Evolutionary conservation across 257 asterid genomes (phyloP).

Genomic region (Thymus quinquecostatus): DNA sequence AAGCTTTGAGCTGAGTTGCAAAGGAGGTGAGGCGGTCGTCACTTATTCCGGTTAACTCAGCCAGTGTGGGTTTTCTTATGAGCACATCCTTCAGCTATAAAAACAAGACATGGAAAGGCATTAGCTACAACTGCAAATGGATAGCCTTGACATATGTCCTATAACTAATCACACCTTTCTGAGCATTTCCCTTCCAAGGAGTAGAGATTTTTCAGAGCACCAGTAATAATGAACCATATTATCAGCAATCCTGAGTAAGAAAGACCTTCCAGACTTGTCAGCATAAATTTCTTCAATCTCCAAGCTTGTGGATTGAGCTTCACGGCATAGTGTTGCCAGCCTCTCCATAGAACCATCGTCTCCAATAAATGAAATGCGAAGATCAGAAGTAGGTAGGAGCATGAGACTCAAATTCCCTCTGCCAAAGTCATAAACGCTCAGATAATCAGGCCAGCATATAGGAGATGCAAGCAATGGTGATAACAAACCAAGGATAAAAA

Average conservation of each 20-base stretch:
- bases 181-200: constrained; percentile 69
- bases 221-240: constrained; percentile 56
- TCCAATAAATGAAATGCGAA: constrained; percentile 74
- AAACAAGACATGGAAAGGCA: constrained; percentile 16
- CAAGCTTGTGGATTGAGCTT: constrained; percentile 39
- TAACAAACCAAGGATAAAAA: background rate
- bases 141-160: background rate
- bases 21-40: constrained; percentile 73
- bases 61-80: constrained; percentile 58
- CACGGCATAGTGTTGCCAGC: constrained; percentile 51
- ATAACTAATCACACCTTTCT: constrained; percentile 50
- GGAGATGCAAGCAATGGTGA: constrained; percentile 20
- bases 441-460: background rate
- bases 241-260: constrained; percentile 46
- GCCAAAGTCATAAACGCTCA: constrained; percentile 13
- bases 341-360: constrained; percentile 74
- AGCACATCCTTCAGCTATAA: constrained; percentile 76
- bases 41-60: constrained; percentile 73
- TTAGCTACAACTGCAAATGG: constrained; percentile 14
- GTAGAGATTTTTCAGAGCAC: constrained; percentile 75
- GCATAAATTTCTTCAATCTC: constrained; percentile 60
- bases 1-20: constrained; percentile 61
- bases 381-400: constrained; percentile 70
- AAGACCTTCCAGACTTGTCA: constrained; percentile 78
- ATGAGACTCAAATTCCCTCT: constrained; percentile 73